Evolutionary conservation across 805 yeast species (phyloP).

Genomic region (Starmerella vitae): DNA sequence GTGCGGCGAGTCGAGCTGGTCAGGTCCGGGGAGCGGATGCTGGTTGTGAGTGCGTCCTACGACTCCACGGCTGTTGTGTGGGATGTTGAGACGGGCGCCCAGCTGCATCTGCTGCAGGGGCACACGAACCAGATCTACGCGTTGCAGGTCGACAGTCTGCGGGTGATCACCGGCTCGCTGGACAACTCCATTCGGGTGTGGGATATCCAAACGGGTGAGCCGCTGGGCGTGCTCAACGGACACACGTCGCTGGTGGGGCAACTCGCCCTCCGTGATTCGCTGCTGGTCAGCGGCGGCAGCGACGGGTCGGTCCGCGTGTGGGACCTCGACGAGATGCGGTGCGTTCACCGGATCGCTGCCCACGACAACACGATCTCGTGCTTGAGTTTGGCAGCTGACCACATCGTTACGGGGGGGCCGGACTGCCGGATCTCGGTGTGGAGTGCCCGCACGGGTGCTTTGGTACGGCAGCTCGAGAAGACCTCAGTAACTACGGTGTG

Average conservation of each 20-base stretch:
- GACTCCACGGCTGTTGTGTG: constrained; percentile 81
- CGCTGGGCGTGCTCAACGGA: constrained; percentile 58
- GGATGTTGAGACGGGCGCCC: constrained; percentile 81
- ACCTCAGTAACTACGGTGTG: constrained; percentile 29
- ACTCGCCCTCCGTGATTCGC: constrained; percentile 55
- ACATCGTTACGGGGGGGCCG: constrained; percentile 33
- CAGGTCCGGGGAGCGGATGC: constrained; percentile 31
- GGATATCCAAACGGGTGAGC: constrained; percentile 81
- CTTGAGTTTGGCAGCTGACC: constrained; percentile 30
- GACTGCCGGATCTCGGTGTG: constrained; percentile 33
- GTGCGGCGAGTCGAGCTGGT: constrained; percentile 50
- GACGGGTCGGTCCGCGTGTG: constrained; percentile 72
- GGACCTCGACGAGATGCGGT: constrained; percentile 67
- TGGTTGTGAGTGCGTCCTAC: constrained; percentile 78
- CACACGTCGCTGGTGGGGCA: constrained; percentile 93
- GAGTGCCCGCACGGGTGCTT: constrained; percentile 30
- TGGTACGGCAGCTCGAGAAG: constrained; percentile 27
- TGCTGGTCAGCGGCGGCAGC: constrained; percentile 71
- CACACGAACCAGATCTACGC: constrained; percentile 84
- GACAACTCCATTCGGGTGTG: constrained; percentile 92
- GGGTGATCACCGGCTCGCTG: constrained; percentile 85
- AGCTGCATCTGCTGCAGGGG: constrained; percentile 81
- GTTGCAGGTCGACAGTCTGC: constrained; percentile 69
- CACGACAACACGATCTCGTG: constrained; percentile 34
- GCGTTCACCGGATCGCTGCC: constrained; percentile 49